phyloP scores from a whole-genome alignment of 1,284 basidiomycete species.

The Vanrija humicola region DNA sequence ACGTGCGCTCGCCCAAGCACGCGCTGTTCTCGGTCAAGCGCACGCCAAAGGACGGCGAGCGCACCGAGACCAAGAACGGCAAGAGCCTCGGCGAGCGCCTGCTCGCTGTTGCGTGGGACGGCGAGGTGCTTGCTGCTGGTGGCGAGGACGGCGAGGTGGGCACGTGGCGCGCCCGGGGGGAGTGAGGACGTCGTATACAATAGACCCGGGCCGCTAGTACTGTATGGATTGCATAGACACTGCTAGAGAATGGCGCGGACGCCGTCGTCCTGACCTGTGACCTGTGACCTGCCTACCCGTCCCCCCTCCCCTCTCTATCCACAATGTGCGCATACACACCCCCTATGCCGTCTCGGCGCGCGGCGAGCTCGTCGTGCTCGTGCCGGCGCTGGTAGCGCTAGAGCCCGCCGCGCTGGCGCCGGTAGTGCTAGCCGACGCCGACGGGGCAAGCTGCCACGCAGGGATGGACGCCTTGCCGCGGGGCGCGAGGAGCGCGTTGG shows the following conservation, averaged over 20 bases:
- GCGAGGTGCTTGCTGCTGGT: conserved; percentile 67
- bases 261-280: too few relatives aligned
- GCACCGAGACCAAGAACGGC: conserved; percentile 42
- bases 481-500: conserved; percentile 40
- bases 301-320: neutral
- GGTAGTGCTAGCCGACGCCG: neutral
- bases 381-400: conserved; percentile 7
- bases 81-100: conserved; percentile 57
- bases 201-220: neutral
- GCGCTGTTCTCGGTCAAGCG: conserved; percentile 53
- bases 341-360: neutral
- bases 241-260: neutral
- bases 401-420: conserved; percentile 16
- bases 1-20: conserved; percentile 62
- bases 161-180: conserved; percentile 62
- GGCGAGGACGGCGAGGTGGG: conserved; percentile 76
- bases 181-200: conserved; percentile 15
- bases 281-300: too few relatives aligned
- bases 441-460: conserved; percentile 71
- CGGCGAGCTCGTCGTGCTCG: conserved; percentile 8
- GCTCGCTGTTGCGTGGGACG: conserved; percentile 71
- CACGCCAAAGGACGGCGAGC: conserved; percentile 24
- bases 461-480: conserved; percentile 66
- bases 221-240: conserved; percentile 1
- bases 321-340: neutral